phyloP scores from a whole-genome alignment of 495 filamentous ascomycete genomes.

The Oleoguttula mirabilis region DNA sequence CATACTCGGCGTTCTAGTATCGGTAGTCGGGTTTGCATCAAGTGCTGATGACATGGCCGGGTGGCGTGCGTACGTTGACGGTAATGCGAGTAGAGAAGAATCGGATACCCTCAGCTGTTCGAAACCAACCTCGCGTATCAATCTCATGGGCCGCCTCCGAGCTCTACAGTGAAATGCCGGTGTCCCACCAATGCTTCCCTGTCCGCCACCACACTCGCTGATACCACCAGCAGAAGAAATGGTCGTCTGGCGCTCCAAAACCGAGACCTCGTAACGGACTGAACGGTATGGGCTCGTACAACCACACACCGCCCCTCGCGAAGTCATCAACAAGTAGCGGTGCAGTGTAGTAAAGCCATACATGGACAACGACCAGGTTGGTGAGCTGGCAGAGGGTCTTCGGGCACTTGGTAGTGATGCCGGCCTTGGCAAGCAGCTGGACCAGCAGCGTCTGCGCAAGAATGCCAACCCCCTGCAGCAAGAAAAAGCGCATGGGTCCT shows the following conservation, averaged over 20 bases:
- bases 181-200: conserved; percentile 29
- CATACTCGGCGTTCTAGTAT: no score
- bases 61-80: no score
- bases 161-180: conserved; percentile 26
- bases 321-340: conserved; percentile 32
- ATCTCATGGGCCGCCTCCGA: no score
- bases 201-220: conserved; percentile 20
- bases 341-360: conserved; percentile 31
- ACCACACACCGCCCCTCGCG: conserved; percentile 30
- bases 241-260: conserved; percentile 28
- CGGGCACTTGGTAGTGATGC: conserved; percentile 17
- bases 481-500: conserved; percentile 31
- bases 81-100: no score
- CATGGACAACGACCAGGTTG: conserved; percentile 28
- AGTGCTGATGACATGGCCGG: no score
- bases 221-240: conserved; percentile 27
- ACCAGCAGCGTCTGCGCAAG: conserved; percentile 17
- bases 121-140: no score
- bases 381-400: conserved; percentile 13
- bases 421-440: conserved; percentile 6
- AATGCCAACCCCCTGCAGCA: conserved; percentile 29
- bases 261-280: conserved; percentile 28
- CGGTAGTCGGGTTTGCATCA: no score
- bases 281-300: conserved; percentile 31
- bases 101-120: no score